phyloP scores from a whole-genome alignment of 768 basidiomycete genomes.

The Collybiopsis luxurians region DNA sequence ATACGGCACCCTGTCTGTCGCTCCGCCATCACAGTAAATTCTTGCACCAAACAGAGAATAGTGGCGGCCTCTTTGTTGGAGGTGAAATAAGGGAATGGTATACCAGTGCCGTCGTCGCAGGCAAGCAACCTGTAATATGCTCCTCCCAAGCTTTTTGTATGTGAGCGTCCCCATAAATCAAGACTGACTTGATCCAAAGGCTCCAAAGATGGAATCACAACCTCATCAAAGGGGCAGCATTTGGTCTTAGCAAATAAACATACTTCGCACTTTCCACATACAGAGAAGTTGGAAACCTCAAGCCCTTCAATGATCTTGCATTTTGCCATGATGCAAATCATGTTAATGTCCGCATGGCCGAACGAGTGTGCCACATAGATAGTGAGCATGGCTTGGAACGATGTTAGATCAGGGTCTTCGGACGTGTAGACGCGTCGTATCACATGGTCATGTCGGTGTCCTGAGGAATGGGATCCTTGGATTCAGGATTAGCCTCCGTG shows the following conservation, averaged over 20 bases:
- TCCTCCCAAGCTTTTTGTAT: neutral
- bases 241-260: neutral
- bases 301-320: too few species aligned
- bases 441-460: too few species aligned
- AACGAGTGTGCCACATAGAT: neutral
- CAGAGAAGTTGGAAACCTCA: neutral
- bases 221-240: conserved; percentile 5
- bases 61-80: neutral
- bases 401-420: too few species aligned
- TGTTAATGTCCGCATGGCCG: neutral
- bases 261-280: neutral
- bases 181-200: neutral
- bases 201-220: neutral
- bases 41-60: neutral
- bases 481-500: too few species aligned
- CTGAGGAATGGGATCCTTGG: too few species aligned
- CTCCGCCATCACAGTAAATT: neutral
- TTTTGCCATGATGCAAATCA: too few species aligned
- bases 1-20: neutral
- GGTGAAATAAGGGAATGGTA: neutral
- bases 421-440: too few species aligned
- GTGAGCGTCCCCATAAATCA: neutral
- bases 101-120: too few species aligned
- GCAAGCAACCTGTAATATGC: neutral
- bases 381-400: neutral